phyloP scores from a whole-genome alignment of 78 protist species.

The Dictyostelium brefeldianum region DNA sequence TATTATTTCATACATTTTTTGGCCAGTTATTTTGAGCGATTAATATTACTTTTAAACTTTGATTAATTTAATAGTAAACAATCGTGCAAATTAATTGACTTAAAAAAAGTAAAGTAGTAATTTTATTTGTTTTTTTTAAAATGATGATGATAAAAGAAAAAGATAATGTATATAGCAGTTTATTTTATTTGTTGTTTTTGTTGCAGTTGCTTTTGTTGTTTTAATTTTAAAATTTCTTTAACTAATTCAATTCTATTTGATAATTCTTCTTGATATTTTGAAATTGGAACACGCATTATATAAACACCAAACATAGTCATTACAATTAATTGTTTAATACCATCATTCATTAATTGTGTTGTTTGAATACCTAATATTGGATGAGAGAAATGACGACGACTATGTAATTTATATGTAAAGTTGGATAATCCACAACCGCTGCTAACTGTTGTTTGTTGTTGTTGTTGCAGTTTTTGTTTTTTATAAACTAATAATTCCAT shows the following conservation, averaged over 20 bases:
- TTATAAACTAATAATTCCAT: constrained; percentile 64
- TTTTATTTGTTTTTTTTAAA: no score
- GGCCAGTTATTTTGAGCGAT: no score
- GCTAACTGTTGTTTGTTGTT: background rate
- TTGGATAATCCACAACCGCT: background rate
- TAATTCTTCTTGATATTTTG: constrained; percentile 18
- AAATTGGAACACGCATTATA: constrained; percentile 47
- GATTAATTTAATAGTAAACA: no score
- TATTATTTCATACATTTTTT: no score
- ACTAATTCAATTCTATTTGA: constrained; percentile 15
- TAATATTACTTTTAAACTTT: no score
- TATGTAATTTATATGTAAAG: constrained; percentile 2
- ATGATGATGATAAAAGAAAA: no score
- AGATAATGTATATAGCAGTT: background rate
- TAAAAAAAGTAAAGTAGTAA: no score
- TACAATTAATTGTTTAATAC: constrained; percentile 32
- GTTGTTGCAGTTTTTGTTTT: background rate
- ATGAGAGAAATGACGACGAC: constrained; percentile 63
- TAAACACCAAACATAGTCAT: constrained; percentile 72
- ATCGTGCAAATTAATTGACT: no score
- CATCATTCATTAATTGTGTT: constrained; percentile 53
- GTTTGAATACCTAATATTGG: constrained; percentile 49
- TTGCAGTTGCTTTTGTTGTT: background rate
- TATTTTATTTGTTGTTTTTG: background rate
- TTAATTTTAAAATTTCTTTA: constrained; percentile 30